Evolutionary conservation across 1,284 basidiomycete genomes (phyloP), one percentile per base, ranked within the genome.

Genomic region (Amylostereum chailletii): DNA sequence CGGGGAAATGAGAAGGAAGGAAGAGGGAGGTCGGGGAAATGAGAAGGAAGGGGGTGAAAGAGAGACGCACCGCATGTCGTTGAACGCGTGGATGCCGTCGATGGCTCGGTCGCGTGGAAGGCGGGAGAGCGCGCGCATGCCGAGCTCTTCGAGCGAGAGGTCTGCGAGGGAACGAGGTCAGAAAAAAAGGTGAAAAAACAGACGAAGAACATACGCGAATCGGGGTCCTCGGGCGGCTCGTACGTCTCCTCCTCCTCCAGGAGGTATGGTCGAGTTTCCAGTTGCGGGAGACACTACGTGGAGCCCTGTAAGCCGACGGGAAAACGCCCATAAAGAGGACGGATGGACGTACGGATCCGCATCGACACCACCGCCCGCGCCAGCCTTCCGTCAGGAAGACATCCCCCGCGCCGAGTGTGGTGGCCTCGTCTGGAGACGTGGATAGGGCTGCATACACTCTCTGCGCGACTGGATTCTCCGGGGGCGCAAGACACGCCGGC

Each of bases 171-270:
- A 30, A 11, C 7, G 4, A 29, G 34, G 40, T 42, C 33, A 53
- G 37, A 3, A 44, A 42, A 7, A 32, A 32, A 6, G 10, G 9
- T 33, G 34, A 29, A 5, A 34, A n/a, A 46, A 27, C 34, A 47
- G 10, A 26, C 6, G 10, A n/a, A 19, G 30, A 34, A 55, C 66
- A 47, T 59, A 80, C 86, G 79, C 54, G 81, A 87, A 60, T 90
- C 87, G 10, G 87, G 86, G 62, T 90, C 88, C 59, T 86, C 79
- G 2, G 87, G 86, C 0, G 83, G 86, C 60, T 88, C 83, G 55
- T 87, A 90, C 0, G 82, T 87, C 42, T 87, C 86, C 57, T 90
- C 87, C 60, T 85, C 83, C 53, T 83, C 74, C n/a, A 86, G 63
- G 29, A 90, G 70, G 62, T 73, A 89, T 11, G 75, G 69, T 55